Percentiles rank a stretch among this genome's conserved stretches.
phyloP scores from a whole-genome alignment of 495 filamentous ascomycete species.

The Aspergillus incahuasiensis region DNA sequence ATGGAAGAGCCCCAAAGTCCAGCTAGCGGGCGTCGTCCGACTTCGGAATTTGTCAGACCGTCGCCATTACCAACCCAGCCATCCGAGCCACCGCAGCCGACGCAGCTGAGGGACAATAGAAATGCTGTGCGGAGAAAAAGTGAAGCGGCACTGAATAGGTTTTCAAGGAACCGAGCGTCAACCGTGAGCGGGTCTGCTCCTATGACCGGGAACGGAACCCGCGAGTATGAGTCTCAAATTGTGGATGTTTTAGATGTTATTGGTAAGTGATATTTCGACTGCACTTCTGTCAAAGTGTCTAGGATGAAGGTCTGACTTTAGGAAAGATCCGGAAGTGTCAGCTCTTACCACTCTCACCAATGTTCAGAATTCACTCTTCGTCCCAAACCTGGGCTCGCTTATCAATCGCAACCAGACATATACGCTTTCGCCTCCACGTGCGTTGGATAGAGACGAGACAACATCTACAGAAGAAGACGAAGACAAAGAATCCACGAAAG shows the following conservation, averaged over 20 bases:
- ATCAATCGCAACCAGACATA: conserved; percentile 72
- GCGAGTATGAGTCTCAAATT: conserved; percentile 53
- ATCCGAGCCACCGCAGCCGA: conserved; percentile 1
- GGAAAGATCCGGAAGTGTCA: conserved; percentile 66
- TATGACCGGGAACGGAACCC: conserved; percentile 9
- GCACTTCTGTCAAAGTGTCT: no score
- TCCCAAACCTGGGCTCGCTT: conserved; percentile 62
- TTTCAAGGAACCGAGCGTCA: conserved; percentile 33
- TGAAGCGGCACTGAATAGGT: conserved; percentile 28
- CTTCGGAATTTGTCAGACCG: conserved; percentile 6
- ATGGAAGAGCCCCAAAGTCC: conserved; percentile 33
- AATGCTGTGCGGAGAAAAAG: conserved; percentile 32
- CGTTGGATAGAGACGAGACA: conserved; percentile 26
- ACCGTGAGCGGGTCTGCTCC: conserved; percentile 29
- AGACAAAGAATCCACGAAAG: conserved; percentile 24
- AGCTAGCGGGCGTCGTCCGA: conserved; percentile 6
- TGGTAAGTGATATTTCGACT: conserved; percentile 36
- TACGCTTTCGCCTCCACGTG: conserved; percentile 52
- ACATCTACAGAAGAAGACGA: conserved; percentile 29
- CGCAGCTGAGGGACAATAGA: conserved; percentile 16
- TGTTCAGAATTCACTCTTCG: conserved; percentile 73
- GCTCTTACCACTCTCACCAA: conserved; percentile 72
- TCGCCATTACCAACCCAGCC: conserved; percentile 11
- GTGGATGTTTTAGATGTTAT: conserved; percentile 70
- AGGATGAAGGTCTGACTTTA: no score